These are phyloP conservation scores for Cladosporium sp. DNA, from an alignment of 2,329 filamentous ascomycete species.

Conservation along the genomic window DNA sequence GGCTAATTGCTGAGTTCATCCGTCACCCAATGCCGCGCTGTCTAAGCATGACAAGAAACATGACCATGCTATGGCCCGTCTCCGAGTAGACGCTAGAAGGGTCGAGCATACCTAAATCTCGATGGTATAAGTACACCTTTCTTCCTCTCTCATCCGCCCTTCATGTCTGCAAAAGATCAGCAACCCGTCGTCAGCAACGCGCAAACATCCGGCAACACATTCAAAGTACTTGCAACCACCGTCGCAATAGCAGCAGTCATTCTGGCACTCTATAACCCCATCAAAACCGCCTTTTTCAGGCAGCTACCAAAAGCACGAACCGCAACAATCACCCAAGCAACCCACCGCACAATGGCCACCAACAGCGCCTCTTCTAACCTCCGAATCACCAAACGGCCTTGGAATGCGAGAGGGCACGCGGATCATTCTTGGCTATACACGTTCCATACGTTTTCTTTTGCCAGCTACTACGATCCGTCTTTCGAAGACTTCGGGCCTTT, in stretches of 20 bases:
- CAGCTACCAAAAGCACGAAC: conserved; percentile 27
- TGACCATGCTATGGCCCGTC: neutral
- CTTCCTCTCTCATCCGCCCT: neutral
- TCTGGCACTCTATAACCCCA: conserved; percentile 41
- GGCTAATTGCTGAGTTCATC: neutral
- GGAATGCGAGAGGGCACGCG: conserved; percentile 65
- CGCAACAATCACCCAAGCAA: conserved; percentile 12
- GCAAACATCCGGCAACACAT: conserved; percentile 12
- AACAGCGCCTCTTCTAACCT: conserved; percentile 26
- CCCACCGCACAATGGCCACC: conserved; percentile 36
- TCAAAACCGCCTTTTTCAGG: conserved; percentile 35
- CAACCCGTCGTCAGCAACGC: conserved; percentile 6
- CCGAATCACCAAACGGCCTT: conserved; percentile 71
- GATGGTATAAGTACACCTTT: conserved; percentile 15
- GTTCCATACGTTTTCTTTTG: conserved; percentile 83
- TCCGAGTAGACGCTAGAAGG: conserved; percentile 5
- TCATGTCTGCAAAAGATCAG: conserved; percentile 18
- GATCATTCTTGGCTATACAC: conserved; percentile 86
- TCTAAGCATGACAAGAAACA: conserved; percentile 10
- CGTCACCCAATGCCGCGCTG: neutral
- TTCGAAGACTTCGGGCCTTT: conserved; percentile 69
- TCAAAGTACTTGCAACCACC: conserved; percentile 27
- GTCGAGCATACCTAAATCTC: conserved; percentile 1
- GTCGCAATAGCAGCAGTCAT: conserved; percentile 36
- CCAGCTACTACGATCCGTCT: conserved; percentile 61